Evolutionary conservation across 1,284 basidiomycete species (phyloP).

Genomic region (Ganoderma sp.): DNA sequence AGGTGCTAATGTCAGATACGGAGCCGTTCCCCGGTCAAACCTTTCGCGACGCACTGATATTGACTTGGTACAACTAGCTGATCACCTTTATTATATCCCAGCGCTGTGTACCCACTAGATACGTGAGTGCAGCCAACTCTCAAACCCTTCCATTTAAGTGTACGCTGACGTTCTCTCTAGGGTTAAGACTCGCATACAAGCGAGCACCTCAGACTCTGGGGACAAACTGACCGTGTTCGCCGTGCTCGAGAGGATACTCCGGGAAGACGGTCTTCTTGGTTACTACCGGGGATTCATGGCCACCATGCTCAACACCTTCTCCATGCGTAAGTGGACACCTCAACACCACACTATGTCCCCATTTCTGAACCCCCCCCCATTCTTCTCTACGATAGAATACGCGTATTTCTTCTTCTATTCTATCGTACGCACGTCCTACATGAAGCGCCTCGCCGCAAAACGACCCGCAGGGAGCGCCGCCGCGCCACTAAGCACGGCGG

Average conservation of each 20-base stretch:
- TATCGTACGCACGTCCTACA: conserved; percentile 84
- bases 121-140: conserved; percentile 62
- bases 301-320: conserved; percentile 99
- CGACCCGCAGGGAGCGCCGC: conserved; percentile 62
- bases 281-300: conserved; percentile 95
- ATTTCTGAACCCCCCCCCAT: background rate
- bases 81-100: conserved; percentile 39
- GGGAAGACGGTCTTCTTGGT: conserved; percentile 80
- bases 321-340: conserved; percentile 74
- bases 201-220: conserved; percentile 53
- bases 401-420: conserved; percentile 99
- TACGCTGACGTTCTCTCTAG: conserved; percentile 46
- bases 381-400: conserved; percentile 69
- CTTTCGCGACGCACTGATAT: background rate
- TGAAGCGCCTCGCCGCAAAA: conserved; percentile 66
- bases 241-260: conserved; percentile 74
- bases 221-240: conserved; percentile 66
- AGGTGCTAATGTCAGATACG: background rate
- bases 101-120: conserved; percentile 95
- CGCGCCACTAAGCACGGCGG: conserved; percentile 73
- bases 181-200: conserved; percentile 96
- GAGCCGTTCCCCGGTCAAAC: background rate
- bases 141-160: background rate
- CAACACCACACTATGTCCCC: conserved; percentile 29
- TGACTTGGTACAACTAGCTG: background rate